Evolutionary conservation across 306 rosid species (phyloP).

Genomic region (Quercus alba): DNA sequence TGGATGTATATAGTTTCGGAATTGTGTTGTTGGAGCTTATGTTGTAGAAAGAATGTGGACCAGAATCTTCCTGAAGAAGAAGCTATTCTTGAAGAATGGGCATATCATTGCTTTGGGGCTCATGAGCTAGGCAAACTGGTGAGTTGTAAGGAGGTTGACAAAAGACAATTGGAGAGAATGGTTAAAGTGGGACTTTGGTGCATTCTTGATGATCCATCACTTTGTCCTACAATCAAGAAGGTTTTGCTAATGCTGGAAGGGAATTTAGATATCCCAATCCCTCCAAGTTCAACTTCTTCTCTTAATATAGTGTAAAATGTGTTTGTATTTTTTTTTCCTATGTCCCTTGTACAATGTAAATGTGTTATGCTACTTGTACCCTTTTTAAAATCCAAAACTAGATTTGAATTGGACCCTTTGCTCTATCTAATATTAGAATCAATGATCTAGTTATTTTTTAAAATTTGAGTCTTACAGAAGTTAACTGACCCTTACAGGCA

Average conservation of each 20-base stretch:
- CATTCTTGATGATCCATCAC: neutral
- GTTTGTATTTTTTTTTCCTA: too few relatives aligned
- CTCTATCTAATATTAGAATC: too few relatives aligned
- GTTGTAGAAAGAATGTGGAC: neutral
- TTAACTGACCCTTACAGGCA: too few relatives aligned
- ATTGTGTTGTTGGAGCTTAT: too few relatives aligned
- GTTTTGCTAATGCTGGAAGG: neutral
- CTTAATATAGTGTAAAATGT: neutral
- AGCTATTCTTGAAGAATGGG: too few relatives aligned
- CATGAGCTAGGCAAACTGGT: neutral
- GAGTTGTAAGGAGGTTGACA: neutral
- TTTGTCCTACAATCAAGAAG: neutral
- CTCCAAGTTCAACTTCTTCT: neutral
- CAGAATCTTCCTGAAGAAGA: neutral
- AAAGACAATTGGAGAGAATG: neutral
- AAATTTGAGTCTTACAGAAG: too few relatives aligned
- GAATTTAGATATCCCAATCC: neutral
- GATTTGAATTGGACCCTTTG: too few relatives aligned
- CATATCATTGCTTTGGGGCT: neutral
- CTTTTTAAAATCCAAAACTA: too few relatives aligned
- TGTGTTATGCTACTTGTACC: neutral
- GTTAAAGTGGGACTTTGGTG: neutral
- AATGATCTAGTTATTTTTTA: too few relatives aligned
- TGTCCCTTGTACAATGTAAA: neutral
- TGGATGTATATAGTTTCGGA: too few relatives aligned